Percentiles rank a stretch among this genome's conserved stretches.
These are phyloP conservation scores for Botrytis medusae DNA, from an alignment of 2,329 filamentous ascomycete genomes.

Conservation along the genomic window DNA sequence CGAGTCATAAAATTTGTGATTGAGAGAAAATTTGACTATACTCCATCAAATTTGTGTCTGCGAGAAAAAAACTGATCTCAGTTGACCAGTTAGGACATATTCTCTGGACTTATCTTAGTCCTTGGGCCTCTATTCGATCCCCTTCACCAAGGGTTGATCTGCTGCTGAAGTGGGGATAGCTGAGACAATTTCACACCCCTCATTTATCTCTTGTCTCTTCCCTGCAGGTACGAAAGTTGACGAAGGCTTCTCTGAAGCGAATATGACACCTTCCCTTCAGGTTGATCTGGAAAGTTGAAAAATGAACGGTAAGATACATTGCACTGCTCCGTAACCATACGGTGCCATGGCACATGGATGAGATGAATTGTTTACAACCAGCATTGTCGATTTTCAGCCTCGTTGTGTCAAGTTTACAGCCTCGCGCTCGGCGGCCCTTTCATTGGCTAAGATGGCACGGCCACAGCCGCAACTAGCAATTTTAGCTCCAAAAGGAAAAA, in stretches of 20 bases:
- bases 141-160: neutral
- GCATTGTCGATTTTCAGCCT: constrained; percentile 14
- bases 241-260: neutral
- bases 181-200: constrained; percentile 20
- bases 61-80: neutral
- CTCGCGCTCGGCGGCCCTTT: neutral
- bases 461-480: constrained; percentile 2
- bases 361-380: neutral
- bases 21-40: neutral
- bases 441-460: neutral
- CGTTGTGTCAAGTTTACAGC: neutral
- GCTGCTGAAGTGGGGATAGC: constrained; percentile 7
- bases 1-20: neutral
- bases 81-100: neutral
- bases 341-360: neutral
- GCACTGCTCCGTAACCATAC: neutral
- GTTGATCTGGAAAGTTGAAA: neutral
- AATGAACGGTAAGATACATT: neutral
- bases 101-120: neutral
- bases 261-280: neutral
- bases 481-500: constrained; percentile 19
- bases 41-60: neutral
- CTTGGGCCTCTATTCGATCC: neutral
- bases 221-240: constrained; percentile 15
- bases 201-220: neutral